A percentile compares a stretch with the other conserved stretches of the same genome.
Conservation (phyloP, 2,329 filamentous ascomycete genomes). For the Tolypocladium amazonense region DNA sequence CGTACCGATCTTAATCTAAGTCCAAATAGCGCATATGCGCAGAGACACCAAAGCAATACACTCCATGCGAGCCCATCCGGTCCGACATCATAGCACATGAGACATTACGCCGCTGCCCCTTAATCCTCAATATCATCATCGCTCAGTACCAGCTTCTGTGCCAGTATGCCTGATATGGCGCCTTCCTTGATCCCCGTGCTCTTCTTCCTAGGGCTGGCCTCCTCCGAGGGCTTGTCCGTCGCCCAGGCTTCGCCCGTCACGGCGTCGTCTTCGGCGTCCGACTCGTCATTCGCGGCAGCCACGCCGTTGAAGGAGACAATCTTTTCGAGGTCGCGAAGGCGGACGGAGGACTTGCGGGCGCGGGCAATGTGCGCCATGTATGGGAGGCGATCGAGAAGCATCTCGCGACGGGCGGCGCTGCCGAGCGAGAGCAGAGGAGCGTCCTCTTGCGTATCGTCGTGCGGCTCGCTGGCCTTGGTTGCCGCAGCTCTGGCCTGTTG, state of each 20-base stretch:
- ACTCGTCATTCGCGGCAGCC: slow-evolving; percentile 34
- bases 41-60: neutral
- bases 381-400: slow-evolving; percentile 77
- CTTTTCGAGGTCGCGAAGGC: slow-evolving; percentile 52
- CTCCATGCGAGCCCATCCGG: neutral
- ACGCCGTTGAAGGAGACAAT: slow-evolving; percentile 58
- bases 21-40: neutral
- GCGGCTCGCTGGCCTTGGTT: slow-evolving; percentile 4
- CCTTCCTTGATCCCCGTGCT: slow-evolving; percentile 24
- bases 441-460: slow-evolving; percentile 11
- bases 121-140: slow-evolving; percentile 79
- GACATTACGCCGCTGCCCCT: slow-evolving; percentile 10
- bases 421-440: slow-evolving; percentile 47
- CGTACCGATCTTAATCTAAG: neutral
- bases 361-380: slow-evolving; percentile 64
- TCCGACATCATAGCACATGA: neutral
- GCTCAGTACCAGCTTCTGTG: slow-evolving; percentile 61
- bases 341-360: slow-evolving; percentile 26
- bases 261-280: slow-evolving; percentile 32
- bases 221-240: slow-evolving; percentile 49
- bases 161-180: slow-evolving; percentile 31
- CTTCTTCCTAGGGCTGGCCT: slow-evolving; percentile 38
- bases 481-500: slow-evolving; percentile 13
- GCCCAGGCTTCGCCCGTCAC: slow-evolving; percentile 43
- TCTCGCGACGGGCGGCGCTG: slow-evolving; percentile 56